Conservation (phyloP, 805 yeast genomes). For the Pichia thaimueangensis region DNA sequence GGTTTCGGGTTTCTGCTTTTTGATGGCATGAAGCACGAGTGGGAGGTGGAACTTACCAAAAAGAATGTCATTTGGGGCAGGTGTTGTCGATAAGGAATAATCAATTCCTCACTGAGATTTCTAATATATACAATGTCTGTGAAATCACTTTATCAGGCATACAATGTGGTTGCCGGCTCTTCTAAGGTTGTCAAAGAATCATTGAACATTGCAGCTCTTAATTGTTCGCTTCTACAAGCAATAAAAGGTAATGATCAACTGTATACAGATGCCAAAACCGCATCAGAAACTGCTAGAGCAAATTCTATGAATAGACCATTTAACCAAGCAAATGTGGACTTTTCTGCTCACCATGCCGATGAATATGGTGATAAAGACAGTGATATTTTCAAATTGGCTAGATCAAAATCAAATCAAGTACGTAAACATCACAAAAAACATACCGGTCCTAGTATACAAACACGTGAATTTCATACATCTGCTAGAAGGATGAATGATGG, state of each 20-base stretch:
- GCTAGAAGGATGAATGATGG: slow-evolving; percentile 1
- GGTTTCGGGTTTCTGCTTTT: no score
- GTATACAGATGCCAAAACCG: slow-evolving; percentile 21
- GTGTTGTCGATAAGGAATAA: no score
- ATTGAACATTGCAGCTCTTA: slow-evolving; percentile 11
- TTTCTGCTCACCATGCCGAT: slow-evolving; percentile 3
- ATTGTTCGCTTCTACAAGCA: slow-evolving; percentile 20
- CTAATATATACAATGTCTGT: slow-evolving; percentile 18
- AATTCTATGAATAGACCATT: slow-evolving; percentile 15
- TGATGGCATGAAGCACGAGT: no score
- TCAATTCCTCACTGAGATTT: no score
- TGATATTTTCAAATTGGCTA: slow-evolving; percentile 31
- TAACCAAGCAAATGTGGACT: slow-evolving; percentile 9
- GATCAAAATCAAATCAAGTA: slow-evolving; percentile 23
- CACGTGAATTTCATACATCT: slow-evolving; percentile 12
- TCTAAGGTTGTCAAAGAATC: slow-evolving; percentile 23
- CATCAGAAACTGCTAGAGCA: slow-evolving; percentile 22
- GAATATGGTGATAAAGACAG: slow-evolving; percentile 11
- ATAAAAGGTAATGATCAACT: slow-evolving; percentile 22
- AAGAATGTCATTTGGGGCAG: no score
- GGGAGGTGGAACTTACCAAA: no score
- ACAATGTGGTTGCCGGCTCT: slow-evolving; percentile 24
- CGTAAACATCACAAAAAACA: slow-evolving; percentile 9
- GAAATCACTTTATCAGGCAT: slow-evolving; percentile 22
- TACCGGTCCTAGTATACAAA: slow-evolving; percentile 7